A percentile compares a stretch with the other conserved stretches of the same genome.
Conservation (phyloP, 1,284 basidiomycete species). For the Trichosporon ovoides region DNA sequence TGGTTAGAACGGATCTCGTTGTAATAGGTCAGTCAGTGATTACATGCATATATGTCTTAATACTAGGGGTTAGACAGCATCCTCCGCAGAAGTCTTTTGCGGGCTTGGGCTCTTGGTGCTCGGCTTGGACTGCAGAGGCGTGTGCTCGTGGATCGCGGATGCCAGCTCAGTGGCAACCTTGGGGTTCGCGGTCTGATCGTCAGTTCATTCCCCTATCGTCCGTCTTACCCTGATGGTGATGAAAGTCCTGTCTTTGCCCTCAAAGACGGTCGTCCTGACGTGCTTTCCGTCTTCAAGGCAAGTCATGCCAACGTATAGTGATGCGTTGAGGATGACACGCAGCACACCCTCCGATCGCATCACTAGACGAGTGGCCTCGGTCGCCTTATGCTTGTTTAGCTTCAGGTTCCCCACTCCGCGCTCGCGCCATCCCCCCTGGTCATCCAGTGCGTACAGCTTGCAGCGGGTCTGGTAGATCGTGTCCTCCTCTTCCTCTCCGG, state of each 20-base stretch:
- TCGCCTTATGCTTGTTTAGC: slow-evolving; percentile 58
- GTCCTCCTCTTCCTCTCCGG: slow-evolving; percentile 88
- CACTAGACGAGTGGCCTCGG: slow-evolving; percentile 49
- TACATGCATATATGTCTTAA: slow-evolving; percentile 6
- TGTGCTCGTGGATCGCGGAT: slow-evolving; percentile 36
- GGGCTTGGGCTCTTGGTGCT: slow-evolving; percentile 3
- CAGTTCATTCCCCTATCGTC: neutral
- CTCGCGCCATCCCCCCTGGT: slow-evolving; percentile 74
- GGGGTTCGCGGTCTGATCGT: slow-evolving; percentile 55
- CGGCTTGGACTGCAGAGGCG: slow-evolving; percentile 30
- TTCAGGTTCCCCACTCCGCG: slow-evolving; percentile 76
- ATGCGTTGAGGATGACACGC: slow-evolving; percentile 74
- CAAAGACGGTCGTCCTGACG: slow-evolving; percentile 69
- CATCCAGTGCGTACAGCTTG: slow-evolving; percentile 71
- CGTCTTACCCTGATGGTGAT: slow-evolving; percentile 68
- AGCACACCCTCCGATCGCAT: slow-evolving; percentile 94
- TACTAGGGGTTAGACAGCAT: slow-evolving; percentile 6
- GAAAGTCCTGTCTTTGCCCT: slow-evolving; percentile 60
- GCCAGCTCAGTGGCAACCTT: slow-evolving; percentile 55
- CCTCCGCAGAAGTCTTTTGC: slow-evolving; percentile 3
- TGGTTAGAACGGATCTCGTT: neutral
- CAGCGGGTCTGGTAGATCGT: slow-evolving; percentile 77
- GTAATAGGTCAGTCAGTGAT: neutral
- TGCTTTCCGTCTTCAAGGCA: slow-evolving; percentile 70
- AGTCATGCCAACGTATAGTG: slow-evolving; percentile 79